phyloP scores from a whole-genome alignment of 805 yeast genomes.

The Limtongia smithiae region DNA sequence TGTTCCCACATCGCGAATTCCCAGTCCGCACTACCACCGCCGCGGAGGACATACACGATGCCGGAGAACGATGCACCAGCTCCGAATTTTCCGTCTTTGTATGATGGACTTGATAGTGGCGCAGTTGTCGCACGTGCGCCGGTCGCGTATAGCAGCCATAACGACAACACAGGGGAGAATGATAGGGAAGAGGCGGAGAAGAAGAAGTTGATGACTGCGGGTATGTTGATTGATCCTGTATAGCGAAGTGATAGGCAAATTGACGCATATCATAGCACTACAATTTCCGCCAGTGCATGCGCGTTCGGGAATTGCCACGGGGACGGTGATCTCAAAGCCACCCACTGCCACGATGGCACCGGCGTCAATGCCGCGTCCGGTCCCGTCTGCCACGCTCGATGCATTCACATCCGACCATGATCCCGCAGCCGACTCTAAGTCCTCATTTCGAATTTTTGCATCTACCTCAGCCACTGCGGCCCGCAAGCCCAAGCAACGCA shows the following conservation, averaged over 20 bases:
- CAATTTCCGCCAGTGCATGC: constrained; percentile 19
- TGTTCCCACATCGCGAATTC: neutral
- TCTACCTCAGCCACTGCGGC: constrained; percentile 1
- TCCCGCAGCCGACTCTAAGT: neutral
- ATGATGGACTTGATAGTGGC: constrained; percentile 7
- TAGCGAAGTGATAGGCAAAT: neutral
- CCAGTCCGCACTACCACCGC: neutral
- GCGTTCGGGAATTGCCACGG: constrained; percentile 1
- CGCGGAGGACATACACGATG: no score
- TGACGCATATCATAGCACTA: constrained; percentile 5
- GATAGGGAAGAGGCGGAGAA: constrained; percentile 3
- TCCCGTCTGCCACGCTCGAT: neutral
- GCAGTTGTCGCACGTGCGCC: constrained; percentile 4
- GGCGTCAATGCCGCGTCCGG: neutral
- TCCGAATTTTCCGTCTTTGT: neutral
- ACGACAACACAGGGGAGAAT: no score
- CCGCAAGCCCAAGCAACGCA: constrained; percentile 6
- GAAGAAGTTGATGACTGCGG: constrained; percentile 12
- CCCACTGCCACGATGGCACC: constrained; percentile 2
- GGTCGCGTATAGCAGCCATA: neutral
- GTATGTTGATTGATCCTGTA: constrained; percentile 1
- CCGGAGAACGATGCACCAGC: no score
- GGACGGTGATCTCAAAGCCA: constrained; percentile 15
- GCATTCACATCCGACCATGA: neutral
- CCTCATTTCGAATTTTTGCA: neutral